phyloP scores from a whole-genome alignment of 83 land plant genomes.

The Picea engelmannii region DNA sequence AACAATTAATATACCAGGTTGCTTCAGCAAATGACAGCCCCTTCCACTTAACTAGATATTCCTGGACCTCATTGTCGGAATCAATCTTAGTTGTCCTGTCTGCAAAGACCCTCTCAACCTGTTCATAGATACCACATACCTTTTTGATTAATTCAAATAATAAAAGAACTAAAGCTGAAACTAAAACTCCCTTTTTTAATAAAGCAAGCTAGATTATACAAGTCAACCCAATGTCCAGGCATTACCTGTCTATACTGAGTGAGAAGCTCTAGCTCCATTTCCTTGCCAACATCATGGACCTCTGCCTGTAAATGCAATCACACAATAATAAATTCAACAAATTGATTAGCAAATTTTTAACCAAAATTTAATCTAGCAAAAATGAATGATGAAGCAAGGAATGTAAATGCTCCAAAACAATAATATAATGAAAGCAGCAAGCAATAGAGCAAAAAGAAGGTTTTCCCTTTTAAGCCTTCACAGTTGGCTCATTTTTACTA shows the following conservation, averaged over 20 bases:
- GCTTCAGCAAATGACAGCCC: slow-evolving; percentile 97
- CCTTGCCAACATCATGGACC: slow-evolving; percentile 97
- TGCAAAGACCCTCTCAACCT: slow-evolving; percentile 96
- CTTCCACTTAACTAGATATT: slow-evolving; percentile 98
- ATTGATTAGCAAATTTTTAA: background rate
- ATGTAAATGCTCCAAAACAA: background rate
- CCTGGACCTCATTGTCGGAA: slow-evolving; percentile 71
- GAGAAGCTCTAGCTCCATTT: slow-evolving; percentile 95
- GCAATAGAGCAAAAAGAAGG: background rate
- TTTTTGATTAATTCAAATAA: background rate
- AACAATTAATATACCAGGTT: slow-evolving; percentile 72
- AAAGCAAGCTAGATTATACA: slow-evolving; percentile 7
- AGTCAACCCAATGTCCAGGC: background rate
- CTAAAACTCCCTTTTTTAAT: background rate
- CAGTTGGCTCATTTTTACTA: too few species aligned
- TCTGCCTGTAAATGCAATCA: slow-evolving; percentile 62
- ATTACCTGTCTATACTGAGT: slow-evolving; percentile 94
- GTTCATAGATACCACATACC: slow-evolving; percentile 8
- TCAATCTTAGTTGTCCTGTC: slow-evolving; percentile 67
- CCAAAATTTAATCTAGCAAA: background rate
- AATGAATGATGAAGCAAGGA: background rate
- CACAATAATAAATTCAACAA: background rate
- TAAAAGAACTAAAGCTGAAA: slow-evolving; percentile 6
- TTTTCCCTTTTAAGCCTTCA: too few species aligned
- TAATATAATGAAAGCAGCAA: background rate